phyloP scores from a whole-genome alignment of 2,329 filamentous ascomycete genomes.

The Celoporthe dispersa region DNA sequence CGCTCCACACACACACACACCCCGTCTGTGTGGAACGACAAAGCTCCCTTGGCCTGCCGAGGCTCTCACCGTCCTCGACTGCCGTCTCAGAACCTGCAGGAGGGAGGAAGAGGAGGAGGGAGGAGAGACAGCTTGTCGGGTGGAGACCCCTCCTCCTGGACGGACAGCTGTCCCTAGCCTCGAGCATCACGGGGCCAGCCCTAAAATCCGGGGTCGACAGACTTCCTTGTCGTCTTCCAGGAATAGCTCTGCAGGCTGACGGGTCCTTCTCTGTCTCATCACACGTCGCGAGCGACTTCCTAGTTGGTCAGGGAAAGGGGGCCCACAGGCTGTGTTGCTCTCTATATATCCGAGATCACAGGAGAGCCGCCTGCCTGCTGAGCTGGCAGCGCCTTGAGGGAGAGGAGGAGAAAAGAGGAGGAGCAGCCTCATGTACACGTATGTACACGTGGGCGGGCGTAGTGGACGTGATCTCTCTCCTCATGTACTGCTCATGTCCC shows the following conservation, averaged over 20 bases:
- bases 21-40: no score
- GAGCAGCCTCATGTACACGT: neutral
- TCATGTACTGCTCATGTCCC: constrained; percentile 5
- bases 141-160: constrained; percentile 5
- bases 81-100: constrained; percentile 10
- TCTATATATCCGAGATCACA: neutral
- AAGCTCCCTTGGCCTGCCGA: neutral
- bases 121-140: neutral
- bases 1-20: neutral
- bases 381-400: neutral
- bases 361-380: neutral
- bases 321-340: neutral
- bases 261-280: neutral
- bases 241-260: constrained; percentile 14
- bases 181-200: constrained; percentile 24
- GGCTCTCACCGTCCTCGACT: neutral
- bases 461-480: constrained; percentile 12
- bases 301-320: neutral
- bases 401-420: no score
- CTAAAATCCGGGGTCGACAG: constrained; percentile 28
- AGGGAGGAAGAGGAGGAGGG: neutral
- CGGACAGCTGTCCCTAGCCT: constrained; percentile 16
- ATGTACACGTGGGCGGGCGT: neutral
- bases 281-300: constrained; percentile 14
- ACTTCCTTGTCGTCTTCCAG: constrained; percentile 11